Conservation (phyloP, 177 flowering plant species). For the Vitis hybrid region DNA sequence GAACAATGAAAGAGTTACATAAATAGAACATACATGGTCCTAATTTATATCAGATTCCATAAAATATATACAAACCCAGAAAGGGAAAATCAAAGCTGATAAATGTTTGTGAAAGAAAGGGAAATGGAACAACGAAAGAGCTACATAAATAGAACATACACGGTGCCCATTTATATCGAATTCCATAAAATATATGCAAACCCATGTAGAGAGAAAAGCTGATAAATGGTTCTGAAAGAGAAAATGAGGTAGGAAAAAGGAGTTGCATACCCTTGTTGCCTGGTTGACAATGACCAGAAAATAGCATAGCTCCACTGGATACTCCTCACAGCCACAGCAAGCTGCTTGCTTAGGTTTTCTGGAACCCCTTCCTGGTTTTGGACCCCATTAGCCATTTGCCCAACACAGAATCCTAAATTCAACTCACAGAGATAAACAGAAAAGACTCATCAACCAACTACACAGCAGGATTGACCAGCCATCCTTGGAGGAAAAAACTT, state of each 20-base stretch:
- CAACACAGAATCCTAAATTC: neutral
- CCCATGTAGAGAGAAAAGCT: neutral
- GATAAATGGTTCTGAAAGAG: neutral
- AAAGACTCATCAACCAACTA: constrained; percentile 17
- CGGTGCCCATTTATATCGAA: too few relatives aligned
- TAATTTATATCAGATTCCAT: too few relatives aligned
- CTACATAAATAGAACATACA: too few relatives aligned
- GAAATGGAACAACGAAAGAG: too few relatives aligned
- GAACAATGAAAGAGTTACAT: too few relatives aligned
- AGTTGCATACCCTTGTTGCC: constrained; percentile 31
- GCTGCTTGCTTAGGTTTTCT: constrained; percentile 32
- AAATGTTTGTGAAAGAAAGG: too few relatives aligned
- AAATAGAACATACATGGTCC: too few relatives aligned
- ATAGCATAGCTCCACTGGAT: constrained; percentile 55
- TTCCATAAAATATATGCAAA: neutral
- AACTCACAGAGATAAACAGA: constrained; percentile 14
- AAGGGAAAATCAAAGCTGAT: neutral
- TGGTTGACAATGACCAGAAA: constrained; percentile 40
- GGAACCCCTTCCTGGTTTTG: constrained; percentile 23
- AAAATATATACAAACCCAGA: neutral
- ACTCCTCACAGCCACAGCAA: constrained; percentile 51
- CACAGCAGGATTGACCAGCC: too few relatives aligned
- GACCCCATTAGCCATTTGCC: constrained; percentile 26
- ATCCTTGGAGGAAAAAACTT: constrained; percentile 9
- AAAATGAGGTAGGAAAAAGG: neutral